Conservation (phyloP, 768 basidiomycete genomes). For the Pleurotus tuber-regium region DNA sequence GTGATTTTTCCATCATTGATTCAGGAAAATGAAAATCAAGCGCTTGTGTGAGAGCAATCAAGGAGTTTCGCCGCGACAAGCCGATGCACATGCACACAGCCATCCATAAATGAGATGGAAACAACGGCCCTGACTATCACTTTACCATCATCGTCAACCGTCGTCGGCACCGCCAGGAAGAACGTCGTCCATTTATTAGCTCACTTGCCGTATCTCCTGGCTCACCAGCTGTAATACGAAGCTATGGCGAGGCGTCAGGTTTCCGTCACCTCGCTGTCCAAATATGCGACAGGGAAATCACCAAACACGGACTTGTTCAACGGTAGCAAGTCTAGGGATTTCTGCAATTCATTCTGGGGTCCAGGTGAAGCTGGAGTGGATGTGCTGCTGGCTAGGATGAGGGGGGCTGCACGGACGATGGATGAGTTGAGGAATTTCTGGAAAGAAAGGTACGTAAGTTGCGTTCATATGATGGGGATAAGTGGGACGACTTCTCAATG, state of each 20-base stretch:
- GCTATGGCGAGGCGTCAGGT: slow-evolving; percentile 64
- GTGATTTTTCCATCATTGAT: neutral
- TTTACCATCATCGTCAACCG: neutral
- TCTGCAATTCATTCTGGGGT: slow-evolving; percentile 98
- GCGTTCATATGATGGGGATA: neutral
- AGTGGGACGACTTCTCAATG: neutral
- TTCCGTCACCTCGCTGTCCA: slow-evolving; percentile 78
- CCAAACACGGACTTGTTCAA: slow-evolving; percentile 34
- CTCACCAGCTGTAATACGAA: neutral
- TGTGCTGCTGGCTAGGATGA: slow-evolving; percentile 86
- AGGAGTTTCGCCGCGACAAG: slow-evolving; percentile 9
- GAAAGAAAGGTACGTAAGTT: slow-evolving; percentile 80
- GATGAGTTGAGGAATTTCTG: slow-evolving; percentile 88
- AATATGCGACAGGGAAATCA: slow-evolving; percentile 58
- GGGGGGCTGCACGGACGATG: slow-evolving; percentile 82
- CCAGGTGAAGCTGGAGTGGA: slow-evolving; percentile 83
- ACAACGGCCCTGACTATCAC: slow-evolving; percentile 1
- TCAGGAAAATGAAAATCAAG: slow-evolving; percentile 1
- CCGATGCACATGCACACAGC: slow-evolving; percentile 10
- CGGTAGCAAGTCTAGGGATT: slow-evolving; percentile 60
- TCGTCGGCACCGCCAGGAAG: neutral
- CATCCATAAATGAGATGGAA: slow-evolving; percentile 9
- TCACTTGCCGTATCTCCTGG: neutral
- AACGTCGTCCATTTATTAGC: neutral
- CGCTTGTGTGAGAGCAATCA: neutral